Evolutionary conservation across 495 filamentous ascomycete species (phyloP).

Genomic region (Symbiotaphrina buchneri): DNA sequence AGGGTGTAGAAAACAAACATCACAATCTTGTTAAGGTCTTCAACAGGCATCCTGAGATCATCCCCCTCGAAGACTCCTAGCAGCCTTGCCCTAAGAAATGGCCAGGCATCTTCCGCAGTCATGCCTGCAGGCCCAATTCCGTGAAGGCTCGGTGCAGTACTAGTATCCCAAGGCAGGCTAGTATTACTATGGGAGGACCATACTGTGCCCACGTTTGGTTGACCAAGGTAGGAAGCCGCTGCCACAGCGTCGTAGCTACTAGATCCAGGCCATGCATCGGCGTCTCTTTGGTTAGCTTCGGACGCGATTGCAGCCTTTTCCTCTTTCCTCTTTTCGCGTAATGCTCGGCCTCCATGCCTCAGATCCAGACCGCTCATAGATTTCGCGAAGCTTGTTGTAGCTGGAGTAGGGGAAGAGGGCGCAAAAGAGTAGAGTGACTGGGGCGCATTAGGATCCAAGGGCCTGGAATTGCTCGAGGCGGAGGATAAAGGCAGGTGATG

Average conservation of each 20-base stretch:
- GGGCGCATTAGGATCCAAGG: conserved; percentile 64
- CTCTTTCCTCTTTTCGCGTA: conserved; percentile 81
- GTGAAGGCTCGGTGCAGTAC: conserved; percentile 12
- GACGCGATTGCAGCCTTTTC: conserved; percentile 29
- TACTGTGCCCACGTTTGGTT: not conserved
- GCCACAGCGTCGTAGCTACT: not conserved
- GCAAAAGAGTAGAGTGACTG: conserved; percentile 68
- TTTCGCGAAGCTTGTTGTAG: conserved; percentile 47
- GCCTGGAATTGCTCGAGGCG: conserved; percentile 70
- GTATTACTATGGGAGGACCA: no score
- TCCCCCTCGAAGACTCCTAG: conserved; percentile 85
- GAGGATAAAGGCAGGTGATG: conserved; percentile 66
- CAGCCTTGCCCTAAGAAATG: conserved; percentile 74
- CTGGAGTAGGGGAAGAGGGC: conserved; percentile 44
- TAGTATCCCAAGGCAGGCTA: conserved; percentile 1
- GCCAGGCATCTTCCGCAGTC: conserved; percentile 84
- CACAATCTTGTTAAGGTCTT: conserved; percentile 84
- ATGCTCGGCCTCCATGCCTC: conserved; percentile 58
- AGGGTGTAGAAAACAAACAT: conserved; percentile 11
- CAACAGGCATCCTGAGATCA: conserved; percentile 68
- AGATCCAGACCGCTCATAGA: conserved; percentile 67
- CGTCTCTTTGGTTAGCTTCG: conserved; percentile 6
- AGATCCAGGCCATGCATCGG: not conserved
- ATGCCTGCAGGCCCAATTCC: conserved; percentile 60
- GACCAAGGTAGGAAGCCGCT: not conserved